A percentile compares a stretch with the other conserved stretches of the same genome.
phyloP scores from a whole-genome alignment of 139 green algal genomes.

The Coelastrella sp. region DNA sequence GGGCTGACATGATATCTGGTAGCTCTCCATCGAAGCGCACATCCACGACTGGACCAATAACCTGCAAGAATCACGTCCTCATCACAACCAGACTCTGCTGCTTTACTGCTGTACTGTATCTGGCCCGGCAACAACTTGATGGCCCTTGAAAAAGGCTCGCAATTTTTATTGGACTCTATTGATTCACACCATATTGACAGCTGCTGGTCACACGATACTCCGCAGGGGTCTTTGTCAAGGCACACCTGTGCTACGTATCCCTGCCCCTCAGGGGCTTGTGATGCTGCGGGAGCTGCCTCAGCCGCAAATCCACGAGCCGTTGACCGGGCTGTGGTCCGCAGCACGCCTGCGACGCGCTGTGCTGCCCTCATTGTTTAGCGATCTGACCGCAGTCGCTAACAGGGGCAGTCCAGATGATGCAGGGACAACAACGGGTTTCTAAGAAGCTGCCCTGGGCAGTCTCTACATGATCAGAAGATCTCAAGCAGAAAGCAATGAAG shows the following conservation, averaged over 20 bases:
- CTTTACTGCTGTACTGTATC: background rate
- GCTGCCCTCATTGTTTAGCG: conserved; percentile 4
- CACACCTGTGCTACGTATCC: conserved; percentile 46
- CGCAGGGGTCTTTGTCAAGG: background rate
- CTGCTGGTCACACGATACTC: background rate
- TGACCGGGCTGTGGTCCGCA: background rate
- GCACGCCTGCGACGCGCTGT: background rate
- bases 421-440: background rate
- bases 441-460: background rate
- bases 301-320: conserved; percentile 27
- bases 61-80: background rate
- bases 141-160: background rate
- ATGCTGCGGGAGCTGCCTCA: conserved; percentile 44
- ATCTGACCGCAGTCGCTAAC: conserved; percentile 19
- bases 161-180: too few relatives aligned
- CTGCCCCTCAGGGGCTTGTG: background rate
- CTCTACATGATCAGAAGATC: background rate
- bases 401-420: background rate
- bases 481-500: too few relatives aligned
- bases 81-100: background rate
- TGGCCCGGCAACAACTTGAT: background rate
- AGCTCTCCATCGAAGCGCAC: conserved; percentile 96
- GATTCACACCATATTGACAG: too few relatives aligned
- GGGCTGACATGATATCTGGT: conserved; percentile 90
- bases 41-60: conserved; percentile 95